A percentile compares a stretch with the other conserved stretches of the same genome.
Conservation (phyloP, 208 protist genomes). For the Leishmania lainsoni region DNA sequence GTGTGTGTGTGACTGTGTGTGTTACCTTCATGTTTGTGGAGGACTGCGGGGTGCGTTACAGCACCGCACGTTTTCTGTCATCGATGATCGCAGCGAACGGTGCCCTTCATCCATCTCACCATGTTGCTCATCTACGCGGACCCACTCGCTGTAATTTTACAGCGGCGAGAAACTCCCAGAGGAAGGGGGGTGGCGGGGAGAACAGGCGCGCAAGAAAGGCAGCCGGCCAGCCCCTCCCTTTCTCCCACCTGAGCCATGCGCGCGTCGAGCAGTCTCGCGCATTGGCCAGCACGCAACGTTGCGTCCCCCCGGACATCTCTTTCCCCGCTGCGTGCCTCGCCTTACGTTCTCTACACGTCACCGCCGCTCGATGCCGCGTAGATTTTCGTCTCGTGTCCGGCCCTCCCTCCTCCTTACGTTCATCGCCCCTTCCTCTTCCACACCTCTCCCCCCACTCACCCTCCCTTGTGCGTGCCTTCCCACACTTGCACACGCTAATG, state of each 20-base stretch:
- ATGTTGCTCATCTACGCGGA: not conserved
- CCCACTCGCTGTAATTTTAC: not conserved
- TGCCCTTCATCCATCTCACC: not conserved
- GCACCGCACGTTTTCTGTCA: not conserved
- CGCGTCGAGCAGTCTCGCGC: not conserved
- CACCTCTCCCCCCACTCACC: not conserved
- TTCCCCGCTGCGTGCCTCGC: not conserved
- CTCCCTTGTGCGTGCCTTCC: not conserved
- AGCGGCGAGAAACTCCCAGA: not conserved
- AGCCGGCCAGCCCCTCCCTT: not conserved
- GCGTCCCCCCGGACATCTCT: not conserved
- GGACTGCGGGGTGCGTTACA: not conserved
- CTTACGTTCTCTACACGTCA: not conserved
- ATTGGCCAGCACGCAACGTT: not conserved
- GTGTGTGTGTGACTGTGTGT: slow-evolving; percentile 5
- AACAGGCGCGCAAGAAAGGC: not conserved
- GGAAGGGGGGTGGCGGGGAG: not conserved
- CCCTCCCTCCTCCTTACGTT: not conserved
- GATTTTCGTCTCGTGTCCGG: too few species aligned
- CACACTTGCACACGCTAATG: not conserved
- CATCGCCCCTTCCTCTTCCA: not conserved
- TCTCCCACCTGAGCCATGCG: not conserved
- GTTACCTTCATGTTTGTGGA: not conserved
- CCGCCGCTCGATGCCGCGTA: too few species aligned
- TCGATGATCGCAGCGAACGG: not conserved